Evolutionary conservation across 768 basidiomycete species (phyloP), one percentile per base, ranked within the genome.

Genomic region (Boletus huronensis): DNA sequence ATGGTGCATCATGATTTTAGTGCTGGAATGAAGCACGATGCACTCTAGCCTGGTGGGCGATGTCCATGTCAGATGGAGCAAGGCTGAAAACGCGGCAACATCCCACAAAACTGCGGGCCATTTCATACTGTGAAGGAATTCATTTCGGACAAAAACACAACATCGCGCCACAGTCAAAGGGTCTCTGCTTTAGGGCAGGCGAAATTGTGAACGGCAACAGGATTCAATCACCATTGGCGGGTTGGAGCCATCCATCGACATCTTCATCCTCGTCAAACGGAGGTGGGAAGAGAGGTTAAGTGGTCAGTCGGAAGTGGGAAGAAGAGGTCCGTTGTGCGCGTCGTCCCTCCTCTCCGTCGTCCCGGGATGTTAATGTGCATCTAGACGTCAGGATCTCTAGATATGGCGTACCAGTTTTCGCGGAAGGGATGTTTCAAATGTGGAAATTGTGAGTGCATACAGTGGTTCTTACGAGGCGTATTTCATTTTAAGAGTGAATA

Each of bases 381-480:
- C 55, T 59, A 67, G 71, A 73, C 77, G 74, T 72, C 70, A 66
- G 74, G 72, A 72, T 72, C 72, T 61, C 57, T 52, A 64, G 63
- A 62, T 62, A 90, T 90, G 88, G 85, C 88, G 74, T 88, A 80
- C 76, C 87, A 87, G 72, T 85, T 85, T 78, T 83, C 86, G 56
- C 86, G 84, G 79, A 93, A 90, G 77, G 89, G 89, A 60, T 93
- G 90, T 70, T 93, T 88, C 77, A 95, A 93, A 79, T 95, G 93
- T 70, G 93, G 93, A 70, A 93, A 93, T 73, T 79, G 92, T 91
- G 71, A 75, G 85, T 82, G 59, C 36, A 42, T 50, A 44, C 54
- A 48, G 35, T 36, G 17, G 14, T 54, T 41, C 48, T 51, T 60
- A 39, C 54, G 51, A 42, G 54, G 35, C 42, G 32, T 49, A 40